Evolutionary conservation across 352 stramenopile species (phyloP), one percentile per base, ranked within the genome.

Genomic region (Phytophthora ramorum): DNA sequence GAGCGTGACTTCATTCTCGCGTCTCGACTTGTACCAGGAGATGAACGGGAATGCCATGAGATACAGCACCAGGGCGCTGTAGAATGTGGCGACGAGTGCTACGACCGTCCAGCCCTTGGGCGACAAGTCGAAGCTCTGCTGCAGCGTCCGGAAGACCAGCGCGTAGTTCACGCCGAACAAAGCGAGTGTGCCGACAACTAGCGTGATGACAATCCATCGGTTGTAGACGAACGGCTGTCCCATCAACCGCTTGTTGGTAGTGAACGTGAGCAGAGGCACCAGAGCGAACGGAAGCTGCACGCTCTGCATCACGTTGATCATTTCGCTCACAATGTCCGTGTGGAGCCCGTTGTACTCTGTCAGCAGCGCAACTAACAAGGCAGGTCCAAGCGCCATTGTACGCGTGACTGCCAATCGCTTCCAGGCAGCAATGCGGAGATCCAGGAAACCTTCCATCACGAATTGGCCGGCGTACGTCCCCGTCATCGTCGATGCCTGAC

Each of bases 401-500:
- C 94, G 85, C 0, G 93, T 98, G 5, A 98, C 63, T 7, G 91
- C 86, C 7, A 95, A 87, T 30, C 95, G 79, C 47, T 91, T 77
- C 79, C 90, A 96, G 7, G 90, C 74, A 1, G 83, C 66, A 38
- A 98, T 82, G 46, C 82, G 69, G 6, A 98, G 66, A 44, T 97
- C 68, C 7, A 98, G 69, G 63, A 98, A 98, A 7, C 92, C 93
- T 67, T 97, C 90, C 89, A 98, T 98, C n/a, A 98, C 89, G 44
- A 97, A 97, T 71, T 98, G 95, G 13, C 93, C 93, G 0, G 95
- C 93, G 66, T 97, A 98, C n/a, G 95, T 98, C 7, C 92, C 93
- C 2, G 95, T 98, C 81, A 98, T 98, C 2, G 92, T 97, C 22
- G 79, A 91, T 40, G 82, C 89, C 59, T 98, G 91, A 8, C 93